Base-by-base conservation (phyloP, 257 asterid genomes). In the Mitragyna speciosa region DNA sequence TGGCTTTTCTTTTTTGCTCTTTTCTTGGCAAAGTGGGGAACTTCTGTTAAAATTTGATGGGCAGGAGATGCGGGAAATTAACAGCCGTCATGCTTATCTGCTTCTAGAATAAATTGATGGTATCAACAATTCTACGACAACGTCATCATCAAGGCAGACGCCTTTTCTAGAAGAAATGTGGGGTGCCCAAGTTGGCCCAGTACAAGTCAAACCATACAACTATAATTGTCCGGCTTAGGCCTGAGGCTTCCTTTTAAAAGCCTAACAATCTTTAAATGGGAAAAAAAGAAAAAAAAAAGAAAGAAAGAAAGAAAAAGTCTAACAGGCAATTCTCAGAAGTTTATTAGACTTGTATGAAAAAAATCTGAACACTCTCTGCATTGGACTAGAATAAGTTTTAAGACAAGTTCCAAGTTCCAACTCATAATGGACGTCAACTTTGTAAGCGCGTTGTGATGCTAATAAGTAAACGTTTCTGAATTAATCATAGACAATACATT, bases 101-200 rank as follows among this genome's bases (percentile, higher is more conserved):
- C 78, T 75, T 75, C 70, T 75, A 75, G 78, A 75, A 75, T 48
- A 20, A 58, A 58, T 58, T 22, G 12, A 58, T 56, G 28, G 64
- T 0, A 58, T 58, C 63, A 56, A 56, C 19, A 12, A 56, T 56
- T 56, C 26, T 12, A 20, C 6, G 61, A 30, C 43, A 36, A 36
- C 41, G n/a, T 39, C 73, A 30, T 41, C 52, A 69, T 20, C n/a
- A 19, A 19, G 5, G 30, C 31, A 22, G 54, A 48, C 28, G 56
- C n/a, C 19, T 58, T 54, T 75, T 31, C 77, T 51, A 51, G 77
- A 52, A 51, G 63, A 2, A 28, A 4, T 4, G 0, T 58, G 8
- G 64, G 28, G 64, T 20, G 28, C 64, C 28, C 28, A 58, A 58
- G 28, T 58, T 7, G 64, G 12, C 64, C 28, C 0, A 9, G 7